A percentile compares a stretch with the other conserved stretches of the same genome.
These are phyloP conservation scores for Beauveria sp. DNA, from an alignment of 2,329 filamentous ascomycete species.

Conservation along the genomic window DNA sequence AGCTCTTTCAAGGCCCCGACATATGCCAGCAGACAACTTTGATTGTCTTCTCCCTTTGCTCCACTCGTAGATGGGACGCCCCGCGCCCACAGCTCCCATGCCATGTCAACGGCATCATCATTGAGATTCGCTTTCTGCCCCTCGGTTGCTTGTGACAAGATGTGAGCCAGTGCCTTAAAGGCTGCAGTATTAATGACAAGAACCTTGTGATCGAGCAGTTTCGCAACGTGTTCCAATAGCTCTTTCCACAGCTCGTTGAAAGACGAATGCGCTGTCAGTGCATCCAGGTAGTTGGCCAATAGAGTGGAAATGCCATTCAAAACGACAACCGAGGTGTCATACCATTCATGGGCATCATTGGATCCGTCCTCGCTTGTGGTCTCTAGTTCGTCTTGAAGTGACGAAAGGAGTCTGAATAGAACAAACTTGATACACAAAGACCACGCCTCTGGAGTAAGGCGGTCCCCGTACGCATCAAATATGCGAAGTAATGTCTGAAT, in stretches of 20 bases:
- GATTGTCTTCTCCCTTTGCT: constrained; percentile 53
- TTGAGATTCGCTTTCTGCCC: constrained; percentile 37
- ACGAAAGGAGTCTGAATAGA: constrained; percentile 68
- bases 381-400: constrained; percentile 53
- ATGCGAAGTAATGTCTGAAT: constrained; percentile 88
- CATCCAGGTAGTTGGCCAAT: constrained; percentile 67
- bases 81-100: constrained; percentile 64
- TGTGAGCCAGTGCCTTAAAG: constrained; percentile 58
- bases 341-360: constrained; percentile 51
- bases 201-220: constrained; percentile 52
- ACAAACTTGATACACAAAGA: constrained; percentile 73
- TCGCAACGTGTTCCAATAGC: constrained; percentile 61
- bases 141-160: constrained; percentile 46
- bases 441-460: constrained; percentile 72
- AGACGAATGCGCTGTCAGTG: constrained; percentile 56
- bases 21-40: constrained; percentile 81
- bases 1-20: constrained; percentile 67
- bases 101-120: constrained; percentile 48
- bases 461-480: constrained; percentile 83
- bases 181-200: constrained; percentile 66
- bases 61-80: constrained; percentile 44
- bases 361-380: constrained; percentile 30
- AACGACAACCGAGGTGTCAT: constrained; percentile 67
- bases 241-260: constrained; percentile 72
- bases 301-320: constrained; percentile 66